A percentile compares a stretch with the other conserved stretches of the same genome.
phyloP scores from a whole-genome alignment of 2,329 filamentous ascomycete genomes.

The Arthrobotrys iridis region DNA sequence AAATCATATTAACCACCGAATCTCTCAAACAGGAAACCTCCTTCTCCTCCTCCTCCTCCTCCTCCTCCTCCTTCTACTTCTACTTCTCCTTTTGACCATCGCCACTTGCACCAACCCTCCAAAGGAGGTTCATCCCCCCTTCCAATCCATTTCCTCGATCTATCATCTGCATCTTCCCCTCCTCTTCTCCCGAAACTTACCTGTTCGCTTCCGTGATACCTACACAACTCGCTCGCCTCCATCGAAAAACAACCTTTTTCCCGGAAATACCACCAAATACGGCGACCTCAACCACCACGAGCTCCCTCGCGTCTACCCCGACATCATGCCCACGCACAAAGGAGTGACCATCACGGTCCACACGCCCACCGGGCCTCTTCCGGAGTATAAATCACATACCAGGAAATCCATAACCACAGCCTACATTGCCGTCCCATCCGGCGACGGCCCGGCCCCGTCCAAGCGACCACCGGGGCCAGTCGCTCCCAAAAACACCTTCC shows the following conservation, averaged over 20 bases:
- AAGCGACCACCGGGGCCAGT: slow-evolving; percentile 70
- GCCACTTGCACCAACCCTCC: neutral
- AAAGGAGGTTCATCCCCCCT: neutral
- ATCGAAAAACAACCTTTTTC: neutral
- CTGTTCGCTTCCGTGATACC: slow-evolving; percentile 12
- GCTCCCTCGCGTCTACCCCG: slow-evolving; percentile 8
- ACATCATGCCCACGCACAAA: slow-evolving; percentile 91
- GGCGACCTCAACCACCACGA: neutral
- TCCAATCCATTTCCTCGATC: neutral
- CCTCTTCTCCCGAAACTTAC: neutral
- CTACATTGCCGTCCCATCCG: slow-evolving; percentile 86
- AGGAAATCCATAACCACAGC: slow-evolving; percentile 93
- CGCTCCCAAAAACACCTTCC: slow-evolving; percentile 70
- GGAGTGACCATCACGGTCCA: slow-evolving; percentile 98
- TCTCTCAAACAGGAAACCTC: slow-evolving; percentile 7
- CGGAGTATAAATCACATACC: slow-evolving; percentile 94
- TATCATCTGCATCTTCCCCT: neutral
- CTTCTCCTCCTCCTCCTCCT: neutral
- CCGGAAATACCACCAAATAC: slow-evolving; percentile 13
- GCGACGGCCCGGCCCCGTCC: slow-evolving; percentile 30
- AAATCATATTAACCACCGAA: slow-evolving; percentile 5
- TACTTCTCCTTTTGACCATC: neutral
- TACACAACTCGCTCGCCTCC: slow-evolving; percentile 2
- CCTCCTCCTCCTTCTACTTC: neutral
- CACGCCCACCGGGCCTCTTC: slow-evolving; percentile 75